Evolutionary conservation across 2,329 filamentous ascomycete species (phyloP), one percentile per base, ranked within the genome.

Genomic region (Alternaria sp.): DNA sequence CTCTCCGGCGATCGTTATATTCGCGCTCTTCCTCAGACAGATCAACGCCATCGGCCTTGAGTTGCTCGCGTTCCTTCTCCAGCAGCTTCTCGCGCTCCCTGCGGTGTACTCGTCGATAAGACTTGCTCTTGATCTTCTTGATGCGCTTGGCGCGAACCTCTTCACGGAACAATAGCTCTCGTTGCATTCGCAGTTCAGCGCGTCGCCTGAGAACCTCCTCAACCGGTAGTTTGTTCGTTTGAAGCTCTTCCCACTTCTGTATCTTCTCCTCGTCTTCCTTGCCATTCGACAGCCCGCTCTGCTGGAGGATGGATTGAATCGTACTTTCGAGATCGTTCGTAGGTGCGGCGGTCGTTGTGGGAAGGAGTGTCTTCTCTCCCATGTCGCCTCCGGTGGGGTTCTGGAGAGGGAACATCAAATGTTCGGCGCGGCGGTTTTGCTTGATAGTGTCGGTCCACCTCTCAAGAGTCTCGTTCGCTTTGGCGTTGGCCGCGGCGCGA

Each of bases 41-140:
- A 64, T 89, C 85, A 54, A 88, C 82, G 4, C 87, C 88, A 17
- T 86, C 86, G 54, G 88, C 87, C 50, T 84, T 82, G 55, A 90
- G 80, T 43, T 86, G 85, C 61, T 88, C 84, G 58, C 84, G 83
- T 68, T 90, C 88, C 52, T 85, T 81, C 64, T 88, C 82, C 54
- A 87, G 84, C 62, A 86, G 75, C 66, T 85, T 85, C 76, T 90
- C 87, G 13, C 88, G 84, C 76, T 91, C 92, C 77, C 91, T 97
- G 40, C 95, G 89, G 80, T 98, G 95, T 13, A 98, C 91, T 47
- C 94, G 90, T 59, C 95, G 92, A 78, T 97, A 99, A 0, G 93
- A 88, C 80, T 97, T 99, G 78, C 92, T 96, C 86, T 99, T 99
- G 83, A 99, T 99, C 84, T 98, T 98, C 83, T 97, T 97, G 81